phyloP scores from a whole-genome alignment of 2,329 filamentous ascomycete genomes.

The Coleophoma cylindrospora region DNA sequence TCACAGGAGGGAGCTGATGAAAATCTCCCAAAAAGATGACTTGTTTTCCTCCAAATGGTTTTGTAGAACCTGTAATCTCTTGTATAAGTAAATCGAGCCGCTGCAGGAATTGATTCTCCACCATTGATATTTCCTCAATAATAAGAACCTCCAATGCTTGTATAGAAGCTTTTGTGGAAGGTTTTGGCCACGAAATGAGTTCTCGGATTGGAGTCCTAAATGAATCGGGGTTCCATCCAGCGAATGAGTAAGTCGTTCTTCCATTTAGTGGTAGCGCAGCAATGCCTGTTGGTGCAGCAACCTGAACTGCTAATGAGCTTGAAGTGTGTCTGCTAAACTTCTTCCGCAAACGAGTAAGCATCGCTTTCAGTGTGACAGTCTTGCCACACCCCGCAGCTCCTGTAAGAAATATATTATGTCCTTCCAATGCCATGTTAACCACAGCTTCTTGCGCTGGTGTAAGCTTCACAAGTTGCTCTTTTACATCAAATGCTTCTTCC shows the following conservation, averaged over 20 bases:
- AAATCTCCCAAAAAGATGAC: constrained; percentile 24
- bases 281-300: constrained; percentile 22
- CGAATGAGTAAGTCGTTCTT: constrained; percentile 18
- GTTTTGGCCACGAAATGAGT: constrained; percentile 4
- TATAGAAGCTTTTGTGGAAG: constrained; percentile 2
- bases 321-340: neutral
- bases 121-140: constrained; percentile 25
- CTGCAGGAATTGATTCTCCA: constrained; percentile 21
- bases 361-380: constrained; percentile 17
- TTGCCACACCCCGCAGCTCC: constrained; percentile 23
- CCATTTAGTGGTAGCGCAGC: constrained; percentile 20
- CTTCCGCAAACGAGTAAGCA: constrained; percentile 8
- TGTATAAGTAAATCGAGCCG: constrained; percentile 17
- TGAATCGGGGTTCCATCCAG: constrained; percentile 21
- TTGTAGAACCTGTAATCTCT: neutral
- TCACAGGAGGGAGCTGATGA: constrained; percentile 23
- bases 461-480: constrained; percentile 6
- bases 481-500: neutral
- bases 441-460: constrained; percentile 18
- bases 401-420: constrained; percentile 23
- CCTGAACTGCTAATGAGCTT: constrained; percentile 7
- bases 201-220: constrained; percentile 6
- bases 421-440: constrained; percentile 15
- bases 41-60: constrained; percentile 21
- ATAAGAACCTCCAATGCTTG: constrained; percentile 12